A percentile compares a stretch with the other conserved stretches of the same genome.
Conservation (phyloP, 352 stramenopile species). For the Globisporangium okanoganense region DNA sequence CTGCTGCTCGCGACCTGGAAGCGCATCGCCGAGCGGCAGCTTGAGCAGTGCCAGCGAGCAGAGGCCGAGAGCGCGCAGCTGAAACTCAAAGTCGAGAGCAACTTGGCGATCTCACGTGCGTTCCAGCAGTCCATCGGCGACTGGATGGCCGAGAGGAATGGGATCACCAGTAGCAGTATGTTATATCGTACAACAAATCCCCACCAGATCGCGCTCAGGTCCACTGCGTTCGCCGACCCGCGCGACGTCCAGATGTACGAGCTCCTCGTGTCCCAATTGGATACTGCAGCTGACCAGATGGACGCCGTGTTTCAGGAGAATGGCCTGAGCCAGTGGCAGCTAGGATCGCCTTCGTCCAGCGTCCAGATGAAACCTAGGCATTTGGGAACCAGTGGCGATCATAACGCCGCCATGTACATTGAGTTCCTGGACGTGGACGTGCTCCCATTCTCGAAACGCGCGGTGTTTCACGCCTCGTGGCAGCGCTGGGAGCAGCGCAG, state of each 20-base stretch:
- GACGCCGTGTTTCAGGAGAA: constrained; percentile 5
- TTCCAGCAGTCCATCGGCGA: background rate
- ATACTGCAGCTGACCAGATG: background rate
- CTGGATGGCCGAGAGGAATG: background rate
- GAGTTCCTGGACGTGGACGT: constrained; percentile 4
- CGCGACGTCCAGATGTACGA: background rate
- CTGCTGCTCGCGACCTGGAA: background rate
- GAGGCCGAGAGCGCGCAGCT: background rate
- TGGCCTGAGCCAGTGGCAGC: background rate
- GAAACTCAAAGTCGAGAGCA: background rate
- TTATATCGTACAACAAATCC: background rate
- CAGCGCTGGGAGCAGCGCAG: background rate
- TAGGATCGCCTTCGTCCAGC: background rate
- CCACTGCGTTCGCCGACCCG: background rate
- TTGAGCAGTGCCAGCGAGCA: background rate
- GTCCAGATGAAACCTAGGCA: background rate
- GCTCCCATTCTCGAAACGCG: background rate
- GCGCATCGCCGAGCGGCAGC: background rate
- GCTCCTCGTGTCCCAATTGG: background rate
- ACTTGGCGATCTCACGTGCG: background rate
- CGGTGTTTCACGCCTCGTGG: constrained; percentile 5
- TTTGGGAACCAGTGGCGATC: background rate
- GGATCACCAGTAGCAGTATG: background rate
- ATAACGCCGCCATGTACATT: constrained; percentile 4
- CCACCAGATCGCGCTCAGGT: background rate